Percentiles rank a stretch among this genome's conserved stretches.
These are phyloP conservation scores for Umbelopsis isabellina DNA, from an alignment of 192 early-diverging fungal species.

Conservation along the genomic window DNA sequence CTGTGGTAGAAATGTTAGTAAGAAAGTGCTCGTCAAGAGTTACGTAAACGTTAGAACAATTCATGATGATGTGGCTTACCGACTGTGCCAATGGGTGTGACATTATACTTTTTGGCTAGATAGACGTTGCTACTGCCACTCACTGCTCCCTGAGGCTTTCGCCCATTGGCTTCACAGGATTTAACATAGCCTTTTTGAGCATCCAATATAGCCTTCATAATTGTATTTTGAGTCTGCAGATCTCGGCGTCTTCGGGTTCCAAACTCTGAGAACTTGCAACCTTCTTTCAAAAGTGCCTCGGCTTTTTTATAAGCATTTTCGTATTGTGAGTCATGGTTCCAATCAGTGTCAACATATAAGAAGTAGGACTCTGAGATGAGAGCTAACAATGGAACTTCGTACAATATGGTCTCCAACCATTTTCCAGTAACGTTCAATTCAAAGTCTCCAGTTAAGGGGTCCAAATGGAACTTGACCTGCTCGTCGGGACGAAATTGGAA, in stretches of 20 bases:
- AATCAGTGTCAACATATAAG: constrained; percentile 67
- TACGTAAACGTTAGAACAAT: neutral
- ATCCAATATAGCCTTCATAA: constrained; percentile 51
- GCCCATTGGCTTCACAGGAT: constrained; percentile 20
- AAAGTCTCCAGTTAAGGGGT: constrained; percentile 29
- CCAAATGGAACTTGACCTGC: constrained; percentile 46
- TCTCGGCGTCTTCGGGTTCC: constrained; percentile 74
- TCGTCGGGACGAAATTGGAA: constrained; percentile 60
- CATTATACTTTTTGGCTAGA: constrained; percentile 54
- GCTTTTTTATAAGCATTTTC: constrained; percentile 58
- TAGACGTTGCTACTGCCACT: constrained; percentile 76
- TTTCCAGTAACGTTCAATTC: constrained; percentile 56
- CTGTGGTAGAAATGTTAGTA: constrained; percentile 45
- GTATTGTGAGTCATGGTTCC: constrained; percentile 64
- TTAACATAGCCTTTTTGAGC: neutral
- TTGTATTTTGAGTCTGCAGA: constrained; percentile 66
- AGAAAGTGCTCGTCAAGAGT: neutral
- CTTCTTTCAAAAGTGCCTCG: constrained; percentile 47
- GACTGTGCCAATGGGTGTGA: constrained; percentile 51
- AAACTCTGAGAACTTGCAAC: constrained; percentile 79
- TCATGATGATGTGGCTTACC: constrained; percentile 28
- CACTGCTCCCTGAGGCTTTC: constrained; percentile 45
- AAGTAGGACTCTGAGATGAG: constrained; percentile 75
- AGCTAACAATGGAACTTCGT: constrained; percentile 73
- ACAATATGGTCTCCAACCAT: constrained; percentile 76